Evolutionary conservation across 2,329 filamentous ascomycete species (phyloP), one percentile per base, ranked within the genome.

Genomic region (Gaeumannomyces sp.): DNA sequence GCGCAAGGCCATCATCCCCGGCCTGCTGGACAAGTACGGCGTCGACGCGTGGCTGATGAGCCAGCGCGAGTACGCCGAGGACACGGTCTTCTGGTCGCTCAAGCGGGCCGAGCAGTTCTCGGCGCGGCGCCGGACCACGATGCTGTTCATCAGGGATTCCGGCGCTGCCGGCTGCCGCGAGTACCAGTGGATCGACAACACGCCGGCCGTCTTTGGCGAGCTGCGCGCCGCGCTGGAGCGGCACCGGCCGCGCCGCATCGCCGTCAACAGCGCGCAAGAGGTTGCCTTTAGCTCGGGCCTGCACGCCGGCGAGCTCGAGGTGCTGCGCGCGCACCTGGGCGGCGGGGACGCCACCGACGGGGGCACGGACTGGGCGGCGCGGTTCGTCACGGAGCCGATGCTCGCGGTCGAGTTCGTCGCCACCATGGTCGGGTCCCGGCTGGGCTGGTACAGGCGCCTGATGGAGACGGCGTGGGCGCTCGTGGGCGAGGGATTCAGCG

Each of bases 401-500:
- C 70, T 83, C 4, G 76, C 76, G 4, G 75, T 82, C 60, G 80
- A 82, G 71, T 74, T 78, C 65, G 73, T 83, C 13, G 79, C 77
- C 11, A 78, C 78, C 7, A 80, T 79, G 77, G 75, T 79, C 0
- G 68, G 70, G 4, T 71, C 71, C 8, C 73, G 77, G 45, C 69
- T 81, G 58, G 69, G 67, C 0, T 81, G 77, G 79, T 83, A 82
- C 68, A 69, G 69, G 22, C 74, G 74, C 62, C 71, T 83, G 71
- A 77, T 79, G 76, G 79, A 81, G 71, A 83, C 80, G n/a, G 77
- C 79, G 0, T 83, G 81, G 81, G 79, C 90, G 0, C 82, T 94
- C 61, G 94, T 95, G 72, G 83, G 90, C 69, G 89, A 85, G 70
- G 83, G 93, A 35, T 81, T 87, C 66, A 83, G 83, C 50, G 89